These are phyloP conservation scores for Hypomontagnella submonticulosa DNA, from an alignment of 495 filamentous ascomycete genomes.

Conservation along the genomic window DNA sequence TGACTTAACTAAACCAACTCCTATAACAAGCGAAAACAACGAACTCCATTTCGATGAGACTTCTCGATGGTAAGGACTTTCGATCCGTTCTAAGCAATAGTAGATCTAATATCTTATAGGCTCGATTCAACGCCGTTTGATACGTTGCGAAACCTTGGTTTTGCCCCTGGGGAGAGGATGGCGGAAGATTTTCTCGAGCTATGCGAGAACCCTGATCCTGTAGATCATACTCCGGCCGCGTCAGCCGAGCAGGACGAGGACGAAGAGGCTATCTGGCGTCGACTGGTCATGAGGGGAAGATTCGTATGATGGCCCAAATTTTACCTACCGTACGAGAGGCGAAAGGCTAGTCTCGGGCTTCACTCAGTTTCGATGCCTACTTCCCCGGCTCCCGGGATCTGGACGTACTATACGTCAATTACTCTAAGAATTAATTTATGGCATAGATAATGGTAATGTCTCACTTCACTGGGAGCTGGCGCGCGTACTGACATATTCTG, in stretches of 20 bases:
- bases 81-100: not conserved
- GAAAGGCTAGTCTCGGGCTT: not conserved
- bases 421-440: no score
- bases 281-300: conserved; percentile 48
- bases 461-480: not conserved
- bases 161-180: conserved; percentile 47
- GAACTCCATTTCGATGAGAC: conserved; percentile 41
- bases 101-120: conserved; percentile 34
- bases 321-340: not conserved
- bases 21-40: conserved; percentile 11
- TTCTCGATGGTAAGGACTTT: conserved; percentile 43
- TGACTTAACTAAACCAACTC: conserved; percentile 13
- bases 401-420: not conserved
- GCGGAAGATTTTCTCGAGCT: conserved; percentile 47
- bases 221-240: conserved; percentile 39
- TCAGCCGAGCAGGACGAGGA: conserved; percentile 46
- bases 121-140: conserved; percentile 46
- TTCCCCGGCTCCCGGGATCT: not conserved
- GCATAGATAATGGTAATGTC: not conserved
- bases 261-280: conserved; percentile 48
- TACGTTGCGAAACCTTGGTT: conserved; percentile 47
- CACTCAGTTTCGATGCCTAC: not conserved
- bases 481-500: conserved; percentile 3
- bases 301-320: conserved; percentile 38
- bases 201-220: conserved; percentile 48